Base-by-base conservation (phyloP, 345 rosid species). In the Cardamine chenopodiifolia region DNA sequence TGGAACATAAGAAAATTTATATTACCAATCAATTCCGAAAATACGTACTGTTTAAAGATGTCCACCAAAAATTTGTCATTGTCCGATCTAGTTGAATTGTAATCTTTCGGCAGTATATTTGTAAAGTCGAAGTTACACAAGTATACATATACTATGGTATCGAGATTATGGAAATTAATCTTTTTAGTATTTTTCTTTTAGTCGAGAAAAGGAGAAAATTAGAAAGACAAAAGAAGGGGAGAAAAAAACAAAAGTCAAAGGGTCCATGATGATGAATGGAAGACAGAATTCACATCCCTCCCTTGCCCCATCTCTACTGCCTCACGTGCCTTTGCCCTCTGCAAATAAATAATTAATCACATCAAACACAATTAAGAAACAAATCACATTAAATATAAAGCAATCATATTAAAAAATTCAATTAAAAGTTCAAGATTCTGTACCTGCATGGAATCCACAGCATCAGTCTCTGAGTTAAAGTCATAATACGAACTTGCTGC, bases 401-500 rank as follows among this genome's bases (percentile, higher is more conserved):
- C 37, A 28, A 11, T 0, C 56, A 28, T 42, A 62, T 7, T 10
- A 40, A 0, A 29, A 20, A 31, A 13, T 22, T 20, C 13, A 9
- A 56, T 18, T 35, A 17, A 45, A 31, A 13, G 4, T 37, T 48
- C 2, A 15, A 50, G 56, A 75, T 22, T 20, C 1, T 23, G 12
- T 63, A 77, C 61, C 82, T 86, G 90, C 83, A 86, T 65, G 82
- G 74, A 76, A 63, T 88, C 97, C 6, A 88, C 59, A 48, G 64
- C 87, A 68, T 91, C 91, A 17, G 87, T 62, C 75, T 87, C 94
- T 32, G 91, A 80, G 62, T 85, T 91, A 81, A 89, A 86, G 78
- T 87, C 92, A 73, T 89, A 87, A 50, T 72, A 87, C 29, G 84
- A 76, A 83, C 95, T 89, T 67, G 97, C 97, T 70, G 88, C 88